Evolutionary conservation across 1,284 basidiomycete species (phyloP).

Genomic region (Cystobasidium slooffiae): DNA sequence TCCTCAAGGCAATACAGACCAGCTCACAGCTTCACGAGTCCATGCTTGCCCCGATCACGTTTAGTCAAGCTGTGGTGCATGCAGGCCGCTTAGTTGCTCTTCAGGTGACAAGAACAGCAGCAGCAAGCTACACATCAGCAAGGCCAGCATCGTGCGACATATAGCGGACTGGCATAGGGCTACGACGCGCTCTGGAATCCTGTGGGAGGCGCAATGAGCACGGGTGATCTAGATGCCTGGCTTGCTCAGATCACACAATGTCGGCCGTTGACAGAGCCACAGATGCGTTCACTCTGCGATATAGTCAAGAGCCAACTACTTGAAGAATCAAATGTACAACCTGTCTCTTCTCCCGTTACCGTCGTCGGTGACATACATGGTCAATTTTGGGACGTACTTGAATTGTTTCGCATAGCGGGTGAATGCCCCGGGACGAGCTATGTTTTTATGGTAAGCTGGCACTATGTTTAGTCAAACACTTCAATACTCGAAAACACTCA

Average conservation of each 20-base stretch:
- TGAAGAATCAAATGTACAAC: slow-evolving; percentile 95
- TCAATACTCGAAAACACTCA: background rate
- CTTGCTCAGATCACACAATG: slow-evolving; percentile 74
- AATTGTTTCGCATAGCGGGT: slow-evolving; percentile 87
- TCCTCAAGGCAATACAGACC: no score
- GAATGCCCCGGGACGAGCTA: slow-evolving; percentile 87
- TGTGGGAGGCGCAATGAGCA: slow-evolving; percentile 9
- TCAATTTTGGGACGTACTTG: slow-evolving; percentile 93
- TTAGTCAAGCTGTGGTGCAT: no score
- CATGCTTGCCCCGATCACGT: no score
- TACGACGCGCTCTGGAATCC: background rate
- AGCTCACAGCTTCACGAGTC: no score
- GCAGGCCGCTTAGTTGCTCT: background rate
- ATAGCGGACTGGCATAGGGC: background rate
- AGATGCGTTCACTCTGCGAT: slow-evolving; percentile 89
- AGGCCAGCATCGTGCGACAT: background rate
- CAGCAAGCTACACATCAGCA: background rate
- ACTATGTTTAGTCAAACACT: background rate
- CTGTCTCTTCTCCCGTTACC: slow-evolving; percentile 85
- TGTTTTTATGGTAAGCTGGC: slow-evolving; percentile 82
- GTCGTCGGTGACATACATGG: slow-evolving; percentile 94
- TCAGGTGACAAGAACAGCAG: background rate
- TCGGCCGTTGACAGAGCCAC: slow-evolving; percentile 82
- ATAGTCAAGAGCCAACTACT: slow-evolving; percentile 81
- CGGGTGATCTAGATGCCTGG: slow-evolving; percentile 45